Evolutionary conservation across 805 yeast species (phyloP).

Genomic region (Teunomyces lycoperdinae): DNA sequence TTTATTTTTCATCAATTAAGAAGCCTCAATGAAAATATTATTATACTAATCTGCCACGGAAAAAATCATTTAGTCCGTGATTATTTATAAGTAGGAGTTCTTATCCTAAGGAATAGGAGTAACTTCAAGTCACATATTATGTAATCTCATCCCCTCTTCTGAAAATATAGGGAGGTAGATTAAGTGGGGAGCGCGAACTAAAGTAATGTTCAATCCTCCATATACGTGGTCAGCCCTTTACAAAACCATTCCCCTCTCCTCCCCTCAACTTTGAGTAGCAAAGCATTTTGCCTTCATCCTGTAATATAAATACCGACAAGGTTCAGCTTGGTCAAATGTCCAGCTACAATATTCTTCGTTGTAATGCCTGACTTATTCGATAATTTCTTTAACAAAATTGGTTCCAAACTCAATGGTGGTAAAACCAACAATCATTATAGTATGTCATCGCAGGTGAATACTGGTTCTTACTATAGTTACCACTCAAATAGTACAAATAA

Average conservation of each 20-base stretch:
- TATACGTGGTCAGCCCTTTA: slow-evolving; percentile 2
- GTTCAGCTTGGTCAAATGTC: neutral
- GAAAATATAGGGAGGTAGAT: too few relatives aligned
- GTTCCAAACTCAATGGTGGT: slow-evolving; percentile 33
- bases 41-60: too few relatives aligned
- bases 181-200: neutral
- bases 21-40: too few relatives aligned
- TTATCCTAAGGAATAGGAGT: too few relatives aligned
- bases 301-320: neutral
- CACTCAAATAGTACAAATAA: slow-evolving; percentile 35
- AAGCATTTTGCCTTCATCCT: neutral
- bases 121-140: neutral
- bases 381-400: slow-evolving; percentile 32
- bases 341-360: neutral
- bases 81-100: too few relatives aligned
- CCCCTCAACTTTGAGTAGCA: neutral
- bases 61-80: too few relatives aligned
- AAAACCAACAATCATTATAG: slow-evolving; percentile 30
- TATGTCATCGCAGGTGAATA: slow-evolving; percentile 32
- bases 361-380: slow-evolving; percentile 38
- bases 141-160: neutral
- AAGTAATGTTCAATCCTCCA: neutral
- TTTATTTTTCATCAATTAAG: too few relatives aligned
- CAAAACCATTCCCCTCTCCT: neutral
- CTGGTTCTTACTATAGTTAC: slow-evolving; percentile 37